phyloP scores from a whole-genome alignment of 2,329 filamentous ascomycete species.

The Thielaviopsis ethacetica region DNA sequence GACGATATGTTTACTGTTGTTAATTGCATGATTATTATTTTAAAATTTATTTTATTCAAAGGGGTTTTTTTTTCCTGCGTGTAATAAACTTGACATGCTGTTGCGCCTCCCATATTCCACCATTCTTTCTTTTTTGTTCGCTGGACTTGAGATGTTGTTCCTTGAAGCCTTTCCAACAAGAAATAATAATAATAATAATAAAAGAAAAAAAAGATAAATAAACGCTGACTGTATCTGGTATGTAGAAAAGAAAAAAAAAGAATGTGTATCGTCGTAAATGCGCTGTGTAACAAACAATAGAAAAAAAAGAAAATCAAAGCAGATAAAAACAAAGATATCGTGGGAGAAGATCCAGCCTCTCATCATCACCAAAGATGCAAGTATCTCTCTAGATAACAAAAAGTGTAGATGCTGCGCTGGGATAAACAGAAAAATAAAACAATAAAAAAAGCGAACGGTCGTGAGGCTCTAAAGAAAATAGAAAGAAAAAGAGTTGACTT shows the following conservation, averaged over 20 bases:
- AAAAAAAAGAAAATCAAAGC: not conserved
- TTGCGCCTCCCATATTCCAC: too few species aligned
- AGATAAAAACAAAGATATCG: not conserved
- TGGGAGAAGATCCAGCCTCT: slow-evolving; percentile 8
- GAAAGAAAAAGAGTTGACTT: not conserved
- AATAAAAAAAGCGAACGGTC: not conserved
- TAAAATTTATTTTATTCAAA: too few species aligned
- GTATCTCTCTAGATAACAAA: not conserved
- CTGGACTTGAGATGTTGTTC: not conserved
- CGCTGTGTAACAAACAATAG: not conserved
- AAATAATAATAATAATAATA: not conserved
- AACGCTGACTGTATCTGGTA: not conserved
- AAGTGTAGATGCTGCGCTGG: not conserved
- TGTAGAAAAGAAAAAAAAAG: too few species aligned
- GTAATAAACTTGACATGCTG: too few species aligned
- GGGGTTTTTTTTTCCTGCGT: too few species aligned
- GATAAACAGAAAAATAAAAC: not conserved
- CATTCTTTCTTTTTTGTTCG: not conserved
- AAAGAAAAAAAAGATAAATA: not conserved
- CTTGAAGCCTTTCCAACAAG: not conserved
- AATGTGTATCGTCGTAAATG: too few species aligned
- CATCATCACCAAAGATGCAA: not conserved
- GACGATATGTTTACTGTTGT: too few species aligned
- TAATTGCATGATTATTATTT: too few species aligned
- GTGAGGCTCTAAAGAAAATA: not conserved